Percentiles rank a stretch among this genome's conserved stretches.
These are phyloP conservation scores for Candida sp. DNA, from an alignment of 1,139 yeast species.

Conservation along the genomic window DNA sequence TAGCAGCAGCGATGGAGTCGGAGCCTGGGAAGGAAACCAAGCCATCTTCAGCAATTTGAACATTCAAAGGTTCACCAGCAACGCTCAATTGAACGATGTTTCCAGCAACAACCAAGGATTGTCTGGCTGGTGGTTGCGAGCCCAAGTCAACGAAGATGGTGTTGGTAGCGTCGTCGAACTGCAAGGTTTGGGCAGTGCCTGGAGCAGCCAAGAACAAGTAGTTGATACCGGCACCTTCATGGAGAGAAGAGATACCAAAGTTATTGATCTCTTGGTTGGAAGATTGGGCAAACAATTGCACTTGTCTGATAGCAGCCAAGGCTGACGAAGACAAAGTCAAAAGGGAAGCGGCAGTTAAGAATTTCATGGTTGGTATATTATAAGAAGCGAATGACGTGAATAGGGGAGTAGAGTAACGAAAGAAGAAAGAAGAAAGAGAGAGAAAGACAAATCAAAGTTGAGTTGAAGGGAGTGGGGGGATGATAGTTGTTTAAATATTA, in stretches of 20 bases:
- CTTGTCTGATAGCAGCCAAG: slow-evolving; percentile 21
- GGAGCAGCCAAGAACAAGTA: slow-evolving; percentile 38
- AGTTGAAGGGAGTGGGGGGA: not conserved
- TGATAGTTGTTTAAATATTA: not conserved
- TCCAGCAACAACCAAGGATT: slow-evolving; percentile 10
- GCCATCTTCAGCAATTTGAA: slow-evolving; percentile 23
- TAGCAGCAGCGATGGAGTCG: slow-evolving; percentile 38
- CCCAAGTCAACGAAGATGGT: slow-evolving; percentile 28
- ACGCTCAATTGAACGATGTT: slow-evolving; percentile 19
- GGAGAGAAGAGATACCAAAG: slow-evolving; percentile 34
- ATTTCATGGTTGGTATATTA: slow-evolving; percentile 19
- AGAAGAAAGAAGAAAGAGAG: not conserved
- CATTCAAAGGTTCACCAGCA: slow-evolving; percentile 15
- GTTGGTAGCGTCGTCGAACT: slow-evolving; percentile 61
- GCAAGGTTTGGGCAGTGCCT: slow-evolving; percentile 20
- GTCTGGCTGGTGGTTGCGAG: not conserved
- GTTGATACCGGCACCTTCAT: slow-evolving; percentile 63
- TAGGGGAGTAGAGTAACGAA: not conserved
- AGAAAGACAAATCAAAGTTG: not conserved
- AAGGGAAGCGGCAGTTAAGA: slow-evolving; percentile 14
- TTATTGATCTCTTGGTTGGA: slow-evolving; percentile 24
- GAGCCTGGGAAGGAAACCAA: slow-evolving; percentile 33
- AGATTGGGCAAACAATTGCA: slow-evolving; percentile 24
- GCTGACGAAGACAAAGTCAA: slow-evolving; percentile 23
- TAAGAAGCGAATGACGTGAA: not conserved